phyloP scores from a whole-genome alignment of 768 basidiomycete genomes.

The Phlebiopsis gigantea region DNA sequence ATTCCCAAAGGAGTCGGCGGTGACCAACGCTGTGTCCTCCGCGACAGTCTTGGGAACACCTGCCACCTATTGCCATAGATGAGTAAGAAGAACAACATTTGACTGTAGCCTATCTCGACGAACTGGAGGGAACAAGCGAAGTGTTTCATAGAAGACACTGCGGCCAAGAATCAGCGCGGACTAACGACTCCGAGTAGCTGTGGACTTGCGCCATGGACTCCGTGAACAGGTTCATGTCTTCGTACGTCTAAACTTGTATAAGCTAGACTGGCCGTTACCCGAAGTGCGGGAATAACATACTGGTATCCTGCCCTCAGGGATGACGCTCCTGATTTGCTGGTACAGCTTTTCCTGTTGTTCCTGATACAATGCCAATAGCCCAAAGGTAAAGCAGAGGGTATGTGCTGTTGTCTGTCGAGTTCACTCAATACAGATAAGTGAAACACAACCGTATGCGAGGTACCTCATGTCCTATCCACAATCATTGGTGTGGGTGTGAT shows the following conservation, averaged over 20 bases:
- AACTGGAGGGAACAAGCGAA: constrained; percentile 29
- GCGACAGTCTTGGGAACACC: constrained; percentile 23
- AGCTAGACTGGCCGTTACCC: background rate
- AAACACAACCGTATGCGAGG: constrained; percentile 37
- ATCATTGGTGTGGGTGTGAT: background rate
- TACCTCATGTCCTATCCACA: constrained; percentile 37
- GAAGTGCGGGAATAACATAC: constrained; percentile 14
- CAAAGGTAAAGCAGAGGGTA: constrained; percentile 29
- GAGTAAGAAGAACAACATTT: background rate
- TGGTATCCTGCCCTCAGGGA: constrained; percentile 23
- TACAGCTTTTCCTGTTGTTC: constrained; percentile 35
- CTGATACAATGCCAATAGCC: constrained; percentile 32
- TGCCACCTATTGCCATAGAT: background rate
- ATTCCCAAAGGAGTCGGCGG: constrained; percentile 22
- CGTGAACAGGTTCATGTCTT: constrained; percentile 20
- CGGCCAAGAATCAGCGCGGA: no score
- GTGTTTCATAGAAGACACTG: constrained; percentile 29
- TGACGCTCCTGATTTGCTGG: constrained; percentile 25
- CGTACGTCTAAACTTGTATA: constrained; percentile 19
- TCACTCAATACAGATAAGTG: background rate
- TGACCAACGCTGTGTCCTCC: constrained; percentile 24
- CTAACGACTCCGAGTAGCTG: background rate
- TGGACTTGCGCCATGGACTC: constrained; percentile 22
- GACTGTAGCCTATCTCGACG: constrained; percentile 14
- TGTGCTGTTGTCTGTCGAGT: constrained; percentile 28